These are phyloP conservation scores for Collybiopsis luxurians DNA, from an alignment of 768 basidiomycete genomes.

Conservation along the genomic window DNA sequence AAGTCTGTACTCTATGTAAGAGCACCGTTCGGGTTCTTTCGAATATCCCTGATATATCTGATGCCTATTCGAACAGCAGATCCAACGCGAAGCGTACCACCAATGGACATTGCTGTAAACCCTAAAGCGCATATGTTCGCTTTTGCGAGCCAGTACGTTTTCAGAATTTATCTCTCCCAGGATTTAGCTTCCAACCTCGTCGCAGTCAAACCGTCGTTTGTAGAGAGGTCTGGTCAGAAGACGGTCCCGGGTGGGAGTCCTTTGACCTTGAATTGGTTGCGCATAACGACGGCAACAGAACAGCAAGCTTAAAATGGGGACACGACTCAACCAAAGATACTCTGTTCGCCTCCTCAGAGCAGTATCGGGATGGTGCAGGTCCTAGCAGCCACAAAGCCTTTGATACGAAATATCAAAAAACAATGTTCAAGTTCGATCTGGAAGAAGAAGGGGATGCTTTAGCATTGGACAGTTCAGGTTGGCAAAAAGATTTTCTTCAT, in stretches of 20 bases:
- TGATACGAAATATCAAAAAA: constrained; percentile 30
- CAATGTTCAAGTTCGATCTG: constrained; percentile 37
- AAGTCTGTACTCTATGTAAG: neutral
- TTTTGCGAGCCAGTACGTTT: constrained; percentile 9
- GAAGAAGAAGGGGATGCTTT: constrained; percentile 54
- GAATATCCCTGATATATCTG: neutral
- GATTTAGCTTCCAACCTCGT: constrained; percentile 10
- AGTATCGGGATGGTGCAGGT: constrained; percentile 22
- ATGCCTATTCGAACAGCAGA: constrained; percentile 15
- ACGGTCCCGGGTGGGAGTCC: neutral
- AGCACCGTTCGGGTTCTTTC: neutral
- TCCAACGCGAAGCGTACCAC: constrained; percentile 22
- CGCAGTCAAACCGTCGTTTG: neutral
- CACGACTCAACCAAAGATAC: constrained; percentile 29
- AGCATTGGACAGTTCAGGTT: constrained; percentile 44
- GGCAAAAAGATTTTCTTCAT: neutral
- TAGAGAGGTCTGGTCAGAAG: neutral
- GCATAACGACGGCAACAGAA: neutral
- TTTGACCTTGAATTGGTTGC: neutral
- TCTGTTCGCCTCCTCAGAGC: constrained; percentile 60
- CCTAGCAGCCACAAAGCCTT: constrained; percentile 50
- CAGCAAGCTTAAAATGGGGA: constrained; percentile 58
- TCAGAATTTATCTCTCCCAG: constrained; percentile 13
- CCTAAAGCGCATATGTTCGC: constrained; percentile 15
- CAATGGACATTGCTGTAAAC: constrained; percentile 14